Evolutionary conservation across 2,329 filamentous ascomycete genomes (phyloP).

Genomic region (Diaporthe eres): DNA sequence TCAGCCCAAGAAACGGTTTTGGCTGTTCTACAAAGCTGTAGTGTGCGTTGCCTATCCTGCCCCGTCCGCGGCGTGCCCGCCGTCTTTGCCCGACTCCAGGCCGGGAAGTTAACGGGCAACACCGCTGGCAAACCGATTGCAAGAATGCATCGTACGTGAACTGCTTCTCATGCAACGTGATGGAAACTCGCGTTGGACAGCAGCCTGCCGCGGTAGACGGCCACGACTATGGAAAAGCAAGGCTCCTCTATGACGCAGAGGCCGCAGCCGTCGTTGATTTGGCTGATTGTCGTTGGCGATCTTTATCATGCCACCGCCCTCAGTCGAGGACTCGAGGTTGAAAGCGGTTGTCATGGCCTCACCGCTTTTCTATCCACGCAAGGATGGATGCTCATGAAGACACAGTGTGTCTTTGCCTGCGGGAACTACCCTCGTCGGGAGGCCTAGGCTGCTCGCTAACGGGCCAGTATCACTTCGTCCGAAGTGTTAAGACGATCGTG

Average conservation of each 20-base stretch:
- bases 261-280: too few species aligned
- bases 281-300: conserved; percentile 6
- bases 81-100: conserved; percentile 14
- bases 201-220: not conserved
- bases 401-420: conserved; percentile 15
- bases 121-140: not conserved
- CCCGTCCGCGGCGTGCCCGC: conserved; percentile 14
- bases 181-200: conserved; percentile 1
- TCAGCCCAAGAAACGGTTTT: conserved; percentile 35
- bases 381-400: conserved; percentile 2
- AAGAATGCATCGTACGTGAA: conserved; percentile 14
- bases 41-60: conserved; percentile 6
- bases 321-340: not conserved
- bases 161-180: conserved; percentile 16
- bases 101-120: not conserved
- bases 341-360: not conserved
- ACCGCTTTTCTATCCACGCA: conserved; percentile 1
- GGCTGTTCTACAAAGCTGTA: conserved; percentile 31
- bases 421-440: conserved; percentile 3
- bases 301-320: not conserved
- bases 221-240: conserved; percentile 13
- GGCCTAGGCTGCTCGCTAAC: conserved; percentile 22
- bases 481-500: conserved; percentile 35
- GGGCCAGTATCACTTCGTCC: conserved; percentile 31
- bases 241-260: conserved; percentile 5